Evolutionary conservation across 257 asterid species (phyloP).

Genomic region (Capsicum chinense): DNA sequence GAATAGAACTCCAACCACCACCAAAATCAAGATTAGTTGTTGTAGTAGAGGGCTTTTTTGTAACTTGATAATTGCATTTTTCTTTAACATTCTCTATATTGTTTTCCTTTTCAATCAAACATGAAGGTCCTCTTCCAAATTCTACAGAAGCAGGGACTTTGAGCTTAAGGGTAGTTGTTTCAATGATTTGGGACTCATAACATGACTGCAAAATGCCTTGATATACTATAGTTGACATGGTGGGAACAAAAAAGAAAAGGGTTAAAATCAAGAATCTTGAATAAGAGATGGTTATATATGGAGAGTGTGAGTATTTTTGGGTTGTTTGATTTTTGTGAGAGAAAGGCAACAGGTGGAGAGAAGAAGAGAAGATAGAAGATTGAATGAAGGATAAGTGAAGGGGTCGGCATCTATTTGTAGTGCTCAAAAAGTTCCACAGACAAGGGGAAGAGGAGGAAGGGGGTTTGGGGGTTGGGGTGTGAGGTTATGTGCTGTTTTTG

Average conservation of each 20-base stretch:
- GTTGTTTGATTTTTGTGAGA: too few species aligned
- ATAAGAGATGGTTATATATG: not conserved
- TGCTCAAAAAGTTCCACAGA: slow-evolving; percentile 52
- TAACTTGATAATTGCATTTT: slow-evolving; percentile 11
- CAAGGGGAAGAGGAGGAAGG: not conserved
- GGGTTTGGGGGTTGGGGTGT: not conserved
- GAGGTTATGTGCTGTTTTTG: slow-evolving; percentile 34
- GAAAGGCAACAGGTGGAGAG: not conserved
- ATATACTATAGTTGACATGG: slow-evolving; percentile 65
- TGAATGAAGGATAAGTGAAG: slow-evolving; percentile 64
- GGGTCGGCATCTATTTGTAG: slow-evolving; percentile 73
- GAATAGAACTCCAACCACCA: slow-evolving; percentile 52
- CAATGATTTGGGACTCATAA: slow-evolving; percentile 51
- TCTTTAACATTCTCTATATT: not conserved
- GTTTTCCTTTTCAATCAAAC: not conserved
- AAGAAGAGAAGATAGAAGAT: slow-evolving; percentile 32
- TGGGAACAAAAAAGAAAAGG: not conserved
- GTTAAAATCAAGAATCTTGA: not conserved
- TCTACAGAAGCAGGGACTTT: slow-evolving; percentile 37
- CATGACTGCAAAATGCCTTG: slow-evolving; percentile 46
- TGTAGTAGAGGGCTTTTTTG: not conserved
- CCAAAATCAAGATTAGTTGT: slow-evolving; percentile 28
- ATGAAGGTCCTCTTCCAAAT: not conserved
- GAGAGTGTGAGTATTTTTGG: not conserved
- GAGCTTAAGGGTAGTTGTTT: slow-evolving; percentile 61